Conservation (phyloP, 73 alveolate species). For the Stentor roeselii region DNA sequence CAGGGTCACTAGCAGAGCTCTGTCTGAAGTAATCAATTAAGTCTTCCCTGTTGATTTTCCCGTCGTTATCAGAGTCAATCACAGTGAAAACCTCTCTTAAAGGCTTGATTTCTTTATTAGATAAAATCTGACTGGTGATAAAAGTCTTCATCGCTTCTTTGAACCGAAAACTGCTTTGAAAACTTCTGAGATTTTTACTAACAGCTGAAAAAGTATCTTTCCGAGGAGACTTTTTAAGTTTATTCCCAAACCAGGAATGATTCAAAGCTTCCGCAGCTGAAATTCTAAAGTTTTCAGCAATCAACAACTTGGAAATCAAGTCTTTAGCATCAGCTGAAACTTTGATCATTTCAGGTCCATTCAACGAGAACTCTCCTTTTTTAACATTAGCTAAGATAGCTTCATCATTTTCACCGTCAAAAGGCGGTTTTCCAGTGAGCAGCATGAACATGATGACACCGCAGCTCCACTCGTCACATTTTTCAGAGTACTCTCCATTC, state of each 20-base stretch:
- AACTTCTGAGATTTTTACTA: neutral
- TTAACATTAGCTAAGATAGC: conserved; percentile 55
- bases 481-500: conserved; percentile 60
- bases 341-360: conserved; percentile 36
- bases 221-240: neutral
- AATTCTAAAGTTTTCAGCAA: neutral
- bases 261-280: conserved; percentile 9
- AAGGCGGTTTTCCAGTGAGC: conserved; percentile 77
- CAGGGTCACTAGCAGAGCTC: neutral
- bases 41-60: conserved; percentile 20
- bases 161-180: conserved; percentile 16
- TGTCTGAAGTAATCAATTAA: conserved; percentile 14
- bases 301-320: conserved; percentile 39
- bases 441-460: conserved; percentile 74
- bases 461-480: conserved; percentile 88
- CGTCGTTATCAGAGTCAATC: conserved; percentile 11
- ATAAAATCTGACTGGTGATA: neutral
- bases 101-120: neutral
- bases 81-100: neutral
- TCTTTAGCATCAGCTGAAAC: conserved; percentile 59
- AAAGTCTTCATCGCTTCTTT: conserved; percentile 15
- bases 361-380: conserved; percentile 30
- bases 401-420: conserved; percentile 58
- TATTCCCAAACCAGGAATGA: neutral
- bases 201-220: neutral